These are phyloP conservation scores for Hypoxylon sp. DNA, from an alignment of 2,329 filamentous ascomycete genomes.

Conservation along the genomic window DNA sequence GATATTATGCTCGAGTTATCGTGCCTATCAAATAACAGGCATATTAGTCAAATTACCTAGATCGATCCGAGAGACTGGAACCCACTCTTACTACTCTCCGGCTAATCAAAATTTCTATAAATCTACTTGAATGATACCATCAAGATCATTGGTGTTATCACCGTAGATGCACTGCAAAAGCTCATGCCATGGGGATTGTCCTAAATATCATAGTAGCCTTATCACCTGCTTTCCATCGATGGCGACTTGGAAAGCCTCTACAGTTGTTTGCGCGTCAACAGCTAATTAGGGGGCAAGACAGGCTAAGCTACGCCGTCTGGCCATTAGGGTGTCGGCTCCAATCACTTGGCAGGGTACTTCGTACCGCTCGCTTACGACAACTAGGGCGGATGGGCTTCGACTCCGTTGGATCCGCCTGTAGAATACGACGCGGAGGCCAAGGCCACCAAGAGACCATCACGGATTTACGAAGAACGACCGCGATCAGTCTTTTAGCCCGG, in stretches of 20 bases:
- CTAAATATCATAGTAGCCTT: not conserved
- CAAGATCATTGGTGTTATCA: conserved; percentile 3
- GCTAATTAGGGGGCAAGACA: not conserved
- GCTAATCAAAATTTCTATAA: not conserved
- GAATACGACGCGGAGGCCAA: not conserved
- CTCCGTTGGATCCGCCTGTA: conserved; percentile 17
- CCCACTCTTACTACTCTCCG: too few species aligned
- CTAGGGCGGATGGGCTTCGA: conserved; percentile 13
- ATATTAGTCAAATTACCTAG: too few species aligned
- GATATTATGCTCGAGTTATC: too few species aligned
- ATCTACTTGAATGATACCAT: conserved; percentile 4
- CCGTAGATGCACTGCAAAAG: not conserved
- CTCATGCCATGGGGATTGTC: not conserved
- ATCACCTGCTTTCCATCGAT: not conserved
- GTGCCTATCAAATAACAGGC: too few species aligned
- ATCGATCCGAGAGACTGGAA: too few species aligned
- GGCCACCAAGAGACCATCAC: not conserved
- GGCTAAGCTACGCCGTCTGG: not conserved
- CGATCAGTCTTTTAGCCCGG: not conserved
- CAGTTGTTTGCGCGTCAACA: not conserved
- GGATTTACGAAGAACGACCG: not conserved
- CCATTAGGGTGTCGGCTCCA: not conserved
- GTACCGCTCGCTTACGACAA: not conserved
- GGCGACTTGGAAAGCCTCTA: not conserved
- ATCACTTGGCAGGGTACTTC: too few species aligned